Evolutionary conservation across 164 flowering plant genomes (phyloP).

Genomic region (Tinospora cordifolia): DNA sequence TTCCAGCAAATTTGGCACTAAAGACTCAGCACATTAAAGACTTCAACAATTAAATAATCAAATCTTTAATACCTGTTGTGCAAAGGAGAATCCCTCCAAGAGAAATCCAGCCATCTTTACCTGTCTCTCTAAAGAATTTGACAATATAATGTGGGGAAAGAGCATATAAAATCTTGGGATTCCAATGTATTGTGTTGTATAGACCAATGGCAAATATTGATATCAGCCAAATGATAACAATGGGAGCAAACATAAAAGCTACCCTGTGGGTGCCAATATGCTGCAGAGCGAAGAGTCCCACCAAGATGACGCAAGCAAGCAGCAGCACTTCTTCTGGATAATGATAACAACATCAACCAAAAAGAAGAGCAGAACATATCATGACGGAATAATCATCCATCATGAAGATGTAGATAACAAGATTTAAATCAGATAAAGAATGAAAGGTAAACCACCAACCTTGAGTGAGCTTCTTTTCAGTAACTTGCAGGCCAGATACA

Average conservation of each 20-base stretch:
- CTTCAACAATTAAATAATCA: background rate
- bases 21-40: background rate
- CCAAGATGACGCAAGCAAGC: conserved; percentile 67
- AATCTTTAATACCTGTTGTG: conserved; percentile 55
- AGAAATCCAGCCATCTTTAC: conserved; percentile 85
- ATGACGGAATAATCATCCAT: background rate
- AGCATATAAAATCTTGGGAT: conserved; percentile 59
- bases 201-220: conserved; percentile 62
- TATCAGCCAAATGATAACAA: conserved; percentile 68
- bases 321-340: conserved; percentile 45
- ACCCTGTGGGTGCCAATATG: conserved; percentile 82
- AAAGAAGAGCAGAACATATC: background rate
- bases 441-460: conserved; percentile 27
- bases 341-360: conserved; percentile 3
- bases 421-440: conserved; percentile 1
- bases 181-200: conserved; percentile 68
- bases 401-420: background rate
- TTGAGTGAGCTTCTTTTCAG: conserved; percentile 37
- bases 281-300: conserved; percentile 86
- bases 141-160: conserved; percentile 68
- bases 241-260: conserved; percentile 77
- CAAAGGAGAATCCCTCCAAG: conserved; percentile 82
- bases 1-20: background rate
- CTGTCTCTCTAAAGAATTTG: conserved; percentile 62
- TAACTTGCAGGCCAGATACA: conserved; percentile 64